Evolutionary conservation across 1,139 yeast species (phyloP).

Genomic region (Blastobotrys arbuscula): DNA sequence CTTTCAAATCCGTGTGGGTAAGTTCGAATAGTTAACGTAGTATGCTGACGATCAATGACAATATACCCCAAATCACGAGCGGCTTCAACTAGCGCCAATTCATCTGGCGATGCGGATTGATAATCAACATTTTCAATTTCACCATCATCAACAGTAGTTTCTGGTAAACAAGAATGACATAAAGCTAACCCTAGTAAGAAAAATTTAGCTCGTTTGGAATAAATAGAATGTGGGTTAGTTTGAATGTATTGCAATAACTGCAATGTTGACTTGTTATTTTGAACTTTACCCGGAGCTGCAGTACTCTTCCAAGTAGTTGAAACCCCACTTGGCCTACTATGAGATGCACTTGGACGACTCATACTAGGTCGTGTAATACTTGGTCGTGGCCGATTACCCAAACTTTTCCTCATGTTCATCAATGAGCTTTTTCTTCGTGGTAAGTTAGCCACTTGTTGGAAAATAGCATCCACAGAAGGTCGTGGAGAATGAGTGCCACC

Average conservation of each 20-base stretch:
- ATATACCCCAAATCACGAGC: constrained; percentile 92
- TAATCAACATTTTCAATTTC: constrained; percentile 46
- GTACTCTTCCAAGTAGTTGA: constrained; percentile 35
- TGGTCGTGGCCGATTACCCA: constrained; percentile 35
- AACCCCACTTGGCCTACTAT: constrained; percentile 22
- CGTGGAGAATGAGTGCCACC: constrained; percentile 15
- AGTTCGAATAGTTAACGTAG: constrained; percentile 57
- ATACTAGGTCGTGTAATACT: not conserved
- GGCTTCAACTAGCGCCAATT: constrained; percentile 84
- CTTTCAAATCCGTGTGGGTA: constrained; percentile 79
- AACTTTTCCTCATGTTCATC: constrained; percentile 42
- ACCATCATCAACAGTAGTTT: constrained; percentile 28
- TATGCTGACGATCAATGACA: constrained; percentile 61
- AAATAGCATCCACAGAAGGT: constrained; percentile 28
- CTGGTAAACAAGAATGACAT: constrained; percentile 87
- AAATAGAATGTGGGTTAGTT: constrained; percentile 60
- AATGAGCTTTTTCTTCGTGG: constrained; percentile 32
- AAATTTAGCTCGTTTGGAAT: constrained; percentile 63
- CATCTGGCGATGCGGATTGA: constrained; percentile 96
- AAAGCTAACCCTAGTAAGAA: constrained; percentile 77
- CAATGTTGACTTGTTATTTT: constrained; percentile 45
- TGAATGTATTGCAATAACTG: constrained; percentile 68
- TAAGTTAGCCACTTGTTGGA: constrained; percentile 33
- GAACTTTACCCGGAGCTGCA: constrained; percentile 33
- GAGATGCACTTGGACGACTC: constrained; percentile 1